Evolutionary conservation across 768 basidiomycete genomes (phyloP).

Genomic region (Hemileccinum impolitum): DNA sequence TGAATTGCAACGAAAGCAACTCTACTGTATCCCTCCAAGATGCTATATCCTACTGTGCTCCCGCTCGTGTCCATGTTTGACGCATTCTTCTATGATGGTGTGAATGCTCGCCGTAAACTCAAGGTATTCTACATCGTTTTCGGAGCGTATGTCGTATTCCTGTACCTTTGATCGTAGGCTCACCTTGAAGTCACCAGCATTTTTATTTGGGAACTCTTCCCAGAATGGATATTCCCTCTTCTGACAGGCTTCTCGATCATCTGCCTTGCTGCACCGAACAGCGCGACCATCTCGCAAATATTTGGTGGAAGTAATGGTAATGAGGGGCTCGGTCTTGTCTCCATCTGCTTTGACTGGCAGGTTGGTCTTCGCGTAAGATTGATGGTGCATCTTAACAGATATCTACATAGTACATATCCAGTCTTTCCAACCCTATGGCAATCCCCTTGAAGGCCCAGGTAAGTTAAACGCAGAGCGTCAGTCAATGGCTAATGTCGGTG

Average conservation of each 20-base stretch:
- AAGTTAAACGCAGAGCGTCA: background rate
- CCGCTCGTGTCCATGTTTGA: constrained; percentile 27
- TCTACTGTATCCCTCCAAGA: constrained; percentile 43
- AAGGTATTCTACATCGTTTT: constrained; percentile 28
- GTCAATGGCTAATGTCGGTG: background rate
- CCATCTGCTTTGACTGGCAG: constrained; percentile 63
- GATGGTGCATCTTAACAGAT: background rate
- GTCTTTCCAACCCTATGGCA: constrained; percentile 42
- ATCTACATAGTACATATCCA: constrained; percentile 20
- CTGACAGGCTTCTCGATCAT: constrained; percentile 59
- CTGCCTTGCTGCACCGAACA: constrained; percentile 54
- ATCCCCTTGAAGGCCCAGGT: constrained; percentile 54
- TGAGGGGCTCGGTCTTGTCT: constrained; percentile 58
- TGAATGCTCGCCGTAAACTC: constrained; percentile 38
- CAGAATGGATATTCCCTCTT: constrained; percentile 48
- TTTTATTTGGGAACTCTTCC: constrained; percentile 27
- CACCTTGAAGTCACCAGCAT: constrained; percentile 27
- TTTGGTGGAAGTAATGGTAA: constrained; percentile 64
- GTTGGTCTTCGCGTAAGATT: constrained; percentile 26
- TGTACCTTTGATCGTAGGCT: constrained; percentile 3
- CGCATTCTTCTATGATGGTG: constrained; percentile 41
- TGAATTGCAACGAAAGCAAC: constrained; percentile 9
- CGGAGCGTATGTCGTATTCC: constrained; percentile 29
- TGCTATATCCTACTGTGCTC: constrained; percentile 39
- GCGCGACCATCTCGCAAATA: constrained; percentile 47